phyloP scores from a whole-genome alignment of 768 basidiomycete genomes.

The Podaxis sp. region DNA sequence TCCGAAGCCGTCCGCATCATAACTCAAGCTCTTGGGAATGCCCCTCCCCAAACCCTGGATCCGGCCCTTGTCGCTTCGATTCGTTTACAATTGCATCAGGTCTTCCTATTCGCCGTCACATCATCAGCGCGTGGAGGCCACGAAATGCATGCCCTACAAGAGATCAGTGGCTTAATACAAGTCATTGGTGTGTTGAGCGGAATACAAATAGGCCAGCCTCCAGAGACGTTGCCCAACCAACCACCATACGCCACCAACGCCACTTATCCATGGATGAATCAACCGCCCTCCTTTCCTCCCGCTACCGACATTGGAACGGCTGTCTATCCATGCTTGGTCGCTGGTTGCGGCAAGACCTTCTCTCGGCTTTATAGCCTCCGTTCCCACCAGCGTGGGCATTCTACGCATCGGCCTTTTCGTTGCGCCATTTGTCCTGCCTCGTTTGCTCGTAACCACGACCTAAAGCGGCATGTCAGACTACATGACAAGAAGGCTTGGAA shows the following conservation, averaged over 20 bases:
- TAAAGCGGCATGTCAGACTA: constrained; percentile 72
- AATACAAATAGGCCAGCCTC: constrained; percentile 60
- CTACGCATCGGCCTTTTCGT: constrained; percentile 62
- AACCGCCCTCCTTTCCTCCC: constrained; percentile 24
- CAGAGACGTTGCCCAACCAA: constrained; percentile 33
- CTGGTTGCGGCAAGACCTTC: constrained; percentile 68
- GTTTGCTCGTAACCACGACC: constrained; percentile 77
- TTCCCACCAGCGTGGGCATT: constrained; percentile 68
- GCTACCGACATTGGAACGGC: constrained; percentile 64
- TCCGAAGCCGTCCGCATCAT: constrained; percentile 61
- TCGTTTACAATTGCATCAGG: constrained; percentile 69
- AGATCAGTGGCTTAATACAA: constrained; percentile 80
- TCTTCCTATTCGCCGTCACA: constrained; percentile 78
- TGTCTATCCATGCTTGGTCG: constrained; percentile 76
- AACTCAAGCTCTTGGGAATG: constrained; percentile 44
- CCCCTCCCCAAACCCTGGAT: constrained; percentile 47
- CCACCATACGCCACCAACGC: constrained; percentile 30
- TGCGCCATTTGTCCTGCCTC: constrained; percentile 69
- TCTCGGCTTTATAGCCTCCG: constrained; percentile 69
- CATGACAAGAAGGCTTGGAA: constrained; percentile 76
- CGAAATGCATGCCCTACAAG: constrained; percentile 62
- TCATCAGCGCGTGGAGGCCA: constrained; percentile 55
- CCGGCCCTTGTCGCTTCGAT: constrained; percentile 66
- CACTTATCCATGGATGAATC: constrained; percentile 34
- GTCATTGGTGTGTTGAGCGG: constrained; percentile 80